Evolutionary conservation across 1,284 basidiomycete genomes (phyloP).

Genomic region (Lignosus rhinocerotis): DNA sequence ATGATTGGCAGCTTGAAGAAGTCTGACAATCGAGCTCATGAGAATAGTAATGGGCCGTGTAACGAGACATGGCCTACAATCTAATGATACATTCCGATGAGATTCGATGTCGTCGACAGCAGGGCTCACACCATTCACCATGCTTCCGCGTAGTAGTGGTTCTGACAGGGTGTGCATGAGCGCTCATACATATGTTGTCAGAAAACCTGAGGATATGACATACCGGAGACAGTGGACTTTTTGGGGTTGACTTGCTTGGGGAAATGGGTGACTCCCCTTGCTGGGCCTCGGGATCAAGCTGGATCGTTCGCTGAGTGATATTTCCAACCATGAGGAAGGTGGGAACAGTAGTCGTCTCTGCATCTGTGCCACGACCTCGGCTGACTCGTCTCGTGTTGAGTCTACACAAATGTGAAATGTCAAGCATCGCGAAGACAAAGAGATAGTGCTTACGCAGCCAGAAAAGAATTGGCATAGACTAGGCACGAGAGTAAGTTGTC

Average conservation of each 20-base stretch:
- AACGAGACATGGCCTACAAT: slow-evolving; percentile 2
- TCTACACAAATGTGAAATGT: slow-evolving; percentile 24
- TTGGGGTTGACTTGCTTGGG: slow-evolving; percentile 11
- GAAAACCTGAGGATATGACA: background rate
- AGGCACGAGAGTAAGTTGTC: background rate
- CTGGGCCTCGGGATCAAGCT: slow-evolving; percentile 16
- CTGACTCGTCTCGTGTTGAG: slow-evolving; percentile 46
- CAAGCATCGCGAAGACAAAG: background rate
- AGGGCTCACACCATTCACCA: slow-evolving; percentile 9
- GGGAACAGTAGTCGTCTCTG: slow-evolving; percentile 37
- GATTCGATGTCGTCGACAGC: slow-evolving; percentile 1
- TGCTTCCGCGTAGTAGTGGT: slow-evolving; percentile 15
- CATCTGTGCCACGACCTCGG: slow-evolving; percentile 47
- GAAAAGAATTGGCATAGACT: slow-evolving; percentile 71
- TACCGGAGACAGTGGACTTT: slow-evolving; percentile 14
- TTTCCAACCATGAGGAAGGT: slow-evolving; percentile 45
- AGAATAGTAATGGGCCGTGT: no score
- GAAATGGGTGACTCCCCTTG: slow-evolving; percentile 7
- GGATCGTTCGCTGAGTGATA: slow-evolving; percentile 20
- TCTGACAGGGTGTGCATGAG: background rate
- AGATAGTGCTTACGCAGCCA: slow-evolving; percentile 54
- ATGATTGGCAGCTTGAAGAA: no score
- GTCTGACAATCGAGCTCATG: no score
- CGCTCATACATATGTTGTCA: background rate
- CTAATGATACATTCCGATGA: slow-evolving; percentile 14